Evolutionary conservation across 331 rosid genomes (phyloP), one percentile per base, ranked within the genome.

Genomic region (Phaseolus coccineus): DNA sequence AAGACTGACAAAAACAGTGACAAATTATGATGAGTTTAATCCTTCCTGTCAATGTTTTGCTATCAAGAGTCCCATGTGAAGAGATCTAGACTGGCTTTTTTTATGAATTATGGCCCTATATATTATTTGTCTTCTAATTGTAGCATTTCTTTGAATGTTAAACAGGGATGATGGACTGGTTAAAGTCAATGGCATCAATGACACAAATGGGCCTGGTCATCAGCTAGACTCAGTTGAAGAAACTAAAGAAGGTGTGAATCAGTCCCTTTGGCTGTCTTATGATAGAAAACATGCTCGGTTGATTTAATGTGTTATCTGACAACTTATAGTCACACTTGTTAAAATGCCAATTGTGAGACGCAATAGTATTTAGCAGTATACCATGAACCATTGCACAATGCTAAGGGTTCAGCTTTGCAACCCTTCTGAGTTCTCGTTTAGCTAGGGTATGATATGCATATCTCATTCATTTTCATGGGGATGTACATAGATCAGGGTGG

Each of bases 131-230:
- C 30, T 57, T 65, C 80, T 79, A 57, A 79, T 61, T 71, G 37
- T 48, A 40, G 44, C 57, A n/a, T 13, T 69, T 71, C 51, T 73
- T 64, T 73, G 27, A 65, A 37, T 51, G 31, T 66, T 30, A 35
- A 35, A 55, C 48, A 89, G 94, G 51, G 84, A 86, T 86, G 81
- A 28, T 70, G 79, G 30, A 40, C 64, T 78, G 65, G 83, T 71
- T 67, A 63, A 69, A 73, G 78, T 77, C 71, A 77, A 81, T 62
- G 87, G 77, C 78, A 82, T 44, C 28, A 67, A 56, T 48, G 78
- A 77, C 84, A 19, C 74, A 48, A 73, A 73, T 72, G 77, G 74
- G 69, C 33, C 65, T 73, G 87, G 74, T 30, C 82, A 85, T 79
- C 79, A 79, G 52, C 76, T 58, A 69, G 65, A 80, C 50, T 39